Base-by-base conservation (phyloP, 108 stramenopile species). In the Asterionellopsis glacialis region DNA sequence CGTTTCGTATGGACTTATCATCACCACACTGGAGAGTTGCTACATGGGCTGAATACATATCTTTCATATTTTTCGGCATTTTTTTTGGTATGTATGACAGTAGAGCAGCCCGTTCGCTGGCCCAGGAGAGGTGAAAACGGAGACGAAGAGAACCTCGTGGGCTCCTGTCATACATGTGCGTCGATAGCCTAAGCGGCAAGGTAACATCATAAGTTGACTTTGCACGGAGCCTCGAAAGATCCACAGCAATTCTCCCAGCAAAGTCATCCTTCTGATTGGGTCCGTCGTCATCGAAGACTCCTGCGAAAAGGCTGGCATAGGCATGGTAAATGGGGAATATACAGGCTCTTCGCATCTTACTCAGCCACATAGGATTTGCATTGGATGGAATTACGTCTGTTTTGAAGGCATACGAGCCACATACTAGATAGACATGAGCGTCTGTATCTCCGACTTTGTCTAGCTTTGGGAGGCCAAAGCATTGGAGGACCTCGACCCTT, bases 221-320 rank as follows among this genome's bases (percentile, higher is more conserved):
- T 5, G 86, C 81, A 10, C 86, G 80, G 23, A 79, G 55, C 13
- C 60, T 63, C 25, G 81, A 61, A 24, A 88, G 26, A 45, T 84
- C 79, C 5, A 88, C 18, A 12, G 75, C 81, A 19, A 88, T 79
- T 13, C 82, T 73, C 0, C 86, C 86, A 27, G 83, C 83, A 67
- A 84, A 84, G 52, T 88, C 86, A 77, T 87, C 85, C 5, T 21
- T 16, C 21, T 48, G 1, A 15, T 60, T 48, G 10, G 67, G 45
- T 13, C 74, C 79, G 61, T 88, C 86, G 55, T 88, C 81, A 59
- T 88, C 86, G 49, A 88, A 88, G 9, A 88, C 77, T 13, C 80
- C 86, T 14, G 74, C 77, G 56, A 62, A 83, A 33, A 83, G 51
- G 42, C 70, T 64, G 26, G 81, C 80, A 42, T 84, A 88, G 11